phyloP scores from a whole-genome alignment of 2,329 filamentous ascomycete genomes.

The Ophiosphaerella narmari region DNA sequence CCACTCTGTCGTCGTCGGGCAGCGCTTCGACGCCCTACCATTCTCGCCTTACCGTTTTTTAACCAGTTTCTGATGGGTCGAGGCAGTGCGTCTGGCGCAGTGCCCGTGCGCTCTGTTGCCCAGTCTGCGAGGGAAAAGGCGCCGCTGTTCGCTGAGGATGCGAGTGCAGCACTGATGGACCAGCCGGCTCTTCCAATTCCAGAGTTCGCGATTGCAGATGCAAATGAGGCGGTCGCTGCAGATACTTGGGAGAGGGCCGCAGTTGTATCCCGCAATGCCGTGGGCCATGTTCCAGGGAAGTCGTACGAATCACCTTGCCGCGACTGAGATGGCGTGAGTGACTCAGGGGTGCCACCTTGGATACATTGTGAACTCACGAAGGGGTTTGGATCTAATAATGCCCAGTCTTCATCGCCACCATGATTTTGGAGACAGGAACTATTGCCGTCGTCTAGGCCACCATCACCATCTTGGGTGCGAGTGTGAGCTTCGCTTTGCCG shows the following conservation, averaged over 20 bases:
- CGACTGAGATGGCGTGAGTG: not conserved
- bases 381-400: not conserved
- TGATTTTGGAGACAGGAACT: no score
- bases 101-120: not conserved
- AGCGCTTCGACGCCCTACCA: not conserved
- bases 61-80: not conserved
- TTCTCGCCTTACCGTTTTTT: not conserved
- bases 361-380: not conserved
- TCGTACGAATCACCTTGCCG: not conserved
- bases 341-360: not conserved
- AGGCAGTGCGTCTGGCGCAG: slow-evolving; percentile 3
- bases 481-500: no score
- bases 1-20: not conserved
- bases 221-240: slow-evolving; percentile 13
- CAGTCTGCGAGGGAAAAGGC: slow-evolving; percentile 1
- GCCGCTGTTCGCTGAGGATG: not conserved
- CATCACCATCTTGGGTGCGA: no score
- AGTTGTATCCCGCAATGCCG: slow-evolving; percentile 12
- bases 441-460: no score
- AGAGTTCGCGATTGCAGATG: slow-evolving; percentile 6
- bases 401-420: no score
- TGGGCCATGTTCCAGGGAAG: slow-evolving; percentile 23
- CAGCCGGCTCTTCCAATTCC: slow-evolving; percentile 17
- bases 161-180: slow-evolving; percentile 15
- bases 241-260: slow-evolving; percentile 11